These are phyloP conservation scores for Verbascum thapsus DNA, from an alignment of 257 asterid genomes.

Conservation along the genomic window DNA sequence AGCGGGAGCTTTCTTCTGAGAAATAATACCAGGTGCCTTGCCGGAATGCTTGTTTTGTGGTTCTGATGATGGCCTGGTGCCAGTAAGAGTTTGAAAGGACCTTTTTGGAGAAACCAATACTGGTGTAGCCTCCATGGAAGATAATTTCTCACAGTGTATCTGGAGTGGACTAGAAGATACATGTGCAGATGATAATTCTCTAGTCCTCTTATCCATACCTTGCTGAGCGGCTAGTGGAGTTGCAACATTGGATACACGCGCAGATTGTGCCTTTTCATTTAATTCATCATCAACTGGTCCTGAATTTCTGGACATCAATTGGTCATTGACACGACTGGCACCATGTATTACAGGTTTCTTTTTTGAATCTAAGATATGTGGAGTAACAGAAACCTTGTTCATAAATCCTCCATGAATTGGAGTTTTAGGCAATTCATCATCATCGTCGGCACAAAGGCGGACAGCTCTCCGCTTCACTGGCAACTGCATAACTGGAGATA, in stretches of 20 bases:
- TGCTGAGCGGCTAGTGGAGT: slow-evolving; percentile 44
- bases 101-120: slow-evolving; percentile 50
- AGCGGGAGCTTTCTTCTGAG: slow-evolving; percentile 51
- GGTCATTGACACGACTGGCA: slow-evolving; percentile 39
- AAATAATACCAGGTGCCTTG: slow-evolving; percentile 41
- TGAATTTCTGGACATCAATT: slow-evolving; percentile 35
- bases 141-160: slow-evolving; percentile 41
- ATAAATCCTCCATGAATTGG: slow-evolving; percentile 84
- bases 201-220: slow-evolving; percentile 47
- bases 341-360: slow-evolving; percentile 42
- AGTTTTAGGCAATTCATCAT: slow-evolving; percentile 88
- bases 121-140: slow-evolving; percentile 47
- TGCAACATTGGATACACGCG: slow-evolving; percentile 40
- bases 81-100: slow-evolving; percentile 45
- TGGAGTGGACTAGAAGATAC: slow-evolving; percentile 41
- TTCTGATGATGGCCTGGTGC: slow-evolving; percentile 44
- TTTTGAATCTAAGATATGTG: slow-evolving; percentile 42
- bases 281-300: slow-evolving; percentile 41
- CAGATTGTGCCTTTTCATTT: slow-evolving; percentile 50
- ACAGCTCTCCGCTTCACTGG: slow-evolving; percentile 87
- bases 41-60: slow-evolving; percentile 46
- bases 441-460: slow-evolving; percentile 70
- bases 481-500: slow-evolving; percentile 39
- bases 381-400: slow-evolving; percentile 45
- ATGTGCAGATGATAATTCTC: slow-evolving; percentile 40